Conservation (phyloP, 352 stramenopile species). For the Phytophthora gonapodyides region DNA sequence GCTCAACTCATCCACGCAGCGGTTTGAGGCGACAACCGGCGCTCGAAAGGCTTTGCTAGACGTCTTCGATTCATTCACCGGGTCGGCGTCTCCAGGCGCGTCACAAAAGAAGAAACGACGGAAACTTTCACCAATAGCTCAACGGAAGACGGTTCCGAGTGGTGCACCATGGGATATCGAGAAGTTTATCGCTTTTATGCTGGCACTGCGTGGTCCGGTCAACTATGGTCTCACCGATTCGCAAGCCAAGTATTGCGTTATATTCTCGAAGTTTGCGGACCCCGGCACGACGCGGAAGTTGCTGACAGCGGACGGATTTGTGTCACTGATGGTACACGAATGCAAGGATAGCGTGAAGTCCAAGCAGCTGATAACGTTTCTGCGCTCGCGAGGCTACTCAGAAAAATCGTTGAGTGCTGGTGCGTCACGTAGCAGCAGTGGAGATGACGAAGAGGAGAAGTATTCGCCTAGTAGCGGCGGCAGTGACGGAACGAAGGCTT, state of each 20-base stretch:
- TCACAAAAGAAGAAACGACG: conserved; percentile 63
- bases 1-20: conserved; percentile 21
- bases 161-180: conserved; percentile 61
- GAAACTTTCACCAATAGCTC: conserved; percentile 36
- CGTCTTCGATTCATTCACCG: conserved; percentile 51
- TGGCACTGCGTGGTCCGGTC: conserved; percentile 19
- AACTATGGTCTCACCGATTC: conserved; percentile 34
- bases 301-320: conserved; percentile 47
- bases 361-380: conserved; percentile 53
- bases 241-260: conserved; percentile 48
- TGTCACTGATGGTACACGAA: conserved; percentile 46
- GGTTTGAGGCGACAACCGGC: conserved; percentile 34
- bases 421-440: conserved; percentile 20
- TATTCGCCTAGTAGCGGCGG: neutral
- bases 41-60: conserved; percentile 35
- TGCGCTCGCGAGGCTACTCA: conserved; percentile 49
- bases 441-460: conserved; percentile 35
- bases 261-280: conserved; percentile 73
- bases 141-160: conserved; percentile 7
- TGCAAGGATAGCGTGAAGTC: conserved; percentile 49
- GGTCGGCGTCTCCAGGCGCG: neutral
- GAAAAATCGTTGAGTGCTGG: conserved; percentile 32
- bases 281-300: conserved; percentile 35
- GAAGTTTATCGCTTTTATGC: conserved; percentile 67
- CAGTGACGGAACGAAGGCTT: neutral